These are phyloP conservation scores for Fusarium sp. DNA, from an alignment of 2,329 filamentous ascomycete species.

Conservation along the genomic window DNA sequence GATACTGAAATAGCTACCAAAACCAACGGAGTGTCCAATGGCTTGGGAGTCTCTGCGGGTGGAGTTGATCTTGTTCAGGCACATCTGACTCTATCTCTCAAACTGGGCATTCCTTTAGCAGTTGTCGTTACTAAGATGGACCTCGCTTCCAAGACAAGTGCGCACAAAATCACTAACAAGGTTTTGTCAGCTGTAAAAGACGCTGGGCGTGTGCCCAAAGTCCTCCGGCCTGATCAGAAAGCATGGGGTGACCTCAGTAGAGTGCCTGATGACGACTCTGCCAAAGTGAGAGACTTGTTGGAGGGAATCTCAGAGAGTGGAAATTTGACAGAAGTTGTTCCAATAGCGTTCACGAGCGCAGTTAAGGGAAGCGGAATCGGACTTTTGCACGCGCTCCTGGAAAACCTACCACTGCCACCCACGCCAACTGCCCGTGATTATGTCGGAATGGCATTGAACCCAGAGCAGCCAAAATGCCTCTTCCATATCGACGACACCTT, in stretches of 20 bases:
- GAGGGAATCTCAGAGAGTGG: slow-evolving; percentile 58
- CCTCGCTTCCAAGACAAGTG: slow-evolving; percentile 76
- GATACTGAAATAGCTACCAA: slow-evolving; percentile 63
- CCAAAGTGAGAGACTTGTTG: slow-evolving; percentile 68
- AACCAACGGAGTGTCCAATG: slow-evolving; percentile 52
- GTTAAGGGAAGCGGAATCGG: slow-evolving; percentile 86
- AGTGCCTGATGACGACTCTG: slow-evolving; percentile 66
- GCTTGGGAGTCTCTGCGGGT: slow-evolving; percentile 60
- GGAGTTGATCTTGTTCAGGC: slow-evolving; percentile 79
- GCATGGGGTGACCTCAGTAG: slow-evolving; percentile 63
- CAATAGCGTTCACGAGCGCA: slow-evolving; percentile 88
- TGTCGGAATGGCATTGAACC: slow-evolving; percentile 65
- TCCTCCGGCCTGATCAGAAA: slow-evolving; percentile 71
- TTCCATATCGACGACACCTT: slow-evolving; percentile 96
- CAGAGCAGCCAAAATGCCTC: slow-evolving; percentile 70
- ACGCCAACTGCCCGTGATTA: slow-evolving; percentile 65
- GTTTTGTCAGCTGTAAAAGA: slow-evolving; percentile 82
- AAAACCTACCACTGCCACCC: slow-evolving; percentile 76
- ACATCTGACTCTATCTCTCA: slow-evolving; percentile 86
- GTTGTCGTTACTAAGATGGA: slow-evolving; percentile 94
- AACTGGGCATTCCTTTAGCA: slow-evolving; percentile 79
- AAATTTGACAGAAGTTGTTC: slow-evolving; percentile 68
- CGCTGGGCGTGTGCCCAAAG: slow-evolving; percentile 76
- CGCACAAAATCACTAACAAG: slow-evolving; percentile 77
- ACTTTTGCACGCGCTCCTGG: slow-evolving; percentile 83